Evolutionary conservation across 2,329 filamentous ascomycete genomes (phyloP).

Genomic region (Aspergillus udagawae): DNA sequence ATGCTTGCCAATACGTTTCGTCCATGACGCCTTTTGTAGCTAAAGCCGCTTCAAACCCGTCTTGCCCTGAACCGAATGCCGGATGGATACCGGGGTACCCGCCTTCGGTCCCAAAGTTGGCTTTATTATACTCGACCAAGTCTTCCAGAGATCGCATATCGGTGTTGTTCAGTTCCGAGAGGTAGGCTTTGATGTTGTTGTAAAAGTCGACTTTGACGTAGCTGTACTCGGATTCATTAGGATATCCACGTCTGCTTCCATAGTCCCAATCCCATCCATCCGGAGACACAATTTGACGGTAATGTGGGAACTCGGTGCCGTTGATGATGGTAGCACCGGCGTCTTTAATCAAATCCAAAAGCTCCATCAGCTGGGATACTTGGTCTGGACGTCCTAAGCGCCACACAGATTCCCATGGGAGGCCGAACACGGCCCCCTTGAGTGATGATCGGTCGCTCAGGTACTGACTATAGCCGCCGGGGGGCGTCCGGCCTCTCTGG

Average conservation of each 20-base stretch:
- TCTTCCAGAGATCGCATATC: conserved; percentile 58
- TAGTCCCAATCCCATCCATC: conserved; percentile 73
- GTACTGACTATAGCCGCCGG: conserved; percentile 54
- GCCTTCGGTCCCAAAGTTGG: conserved; percentile 64
- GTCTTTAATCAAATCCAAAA: conserved; percentile 52
- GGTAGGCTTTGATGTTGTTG: conserved; percentile 61
- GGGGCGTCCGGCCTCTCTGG: conserved; percentile 53
- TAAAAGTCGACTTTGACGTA: conserved; percentile 63
- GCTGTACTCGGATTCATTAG: conserved; percentile 72
- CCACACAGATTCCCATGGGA: conserved; percentile 73
- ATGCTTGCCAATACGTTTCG: conserved; percentile 63
- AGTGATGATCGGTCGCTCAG: conserved; percentile 54
- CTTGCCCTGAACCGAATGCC: conserved; percentile 67
- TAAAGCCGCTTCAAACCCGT: conserved; percentile 63
- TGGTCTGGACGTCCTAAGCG: conserved; percentile 55
- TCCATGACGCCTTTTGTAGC: conserved; percentile 58
- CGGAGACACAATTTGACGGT: conserved; percentile 59
- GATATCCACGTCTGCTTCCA: conserved; percentile 56
- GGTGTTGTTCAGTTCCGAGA: conserved; percentile 60
- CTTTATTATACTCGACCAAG: conserved; percentile 60
- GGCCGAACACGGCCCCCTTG: conserved; percentile 61
- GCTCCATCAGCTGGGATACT: conserved; percentile 48
- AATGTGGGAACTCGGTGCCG: conserved; percentile 63
- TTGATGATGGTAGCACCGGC: conserved; percentile 67
- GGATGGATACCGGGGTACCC: conserved; percentile 59